Evolutionary conservation across 305 asterid species (phyloP).

Genomic region (Caryopteris hybrid): DNA sequence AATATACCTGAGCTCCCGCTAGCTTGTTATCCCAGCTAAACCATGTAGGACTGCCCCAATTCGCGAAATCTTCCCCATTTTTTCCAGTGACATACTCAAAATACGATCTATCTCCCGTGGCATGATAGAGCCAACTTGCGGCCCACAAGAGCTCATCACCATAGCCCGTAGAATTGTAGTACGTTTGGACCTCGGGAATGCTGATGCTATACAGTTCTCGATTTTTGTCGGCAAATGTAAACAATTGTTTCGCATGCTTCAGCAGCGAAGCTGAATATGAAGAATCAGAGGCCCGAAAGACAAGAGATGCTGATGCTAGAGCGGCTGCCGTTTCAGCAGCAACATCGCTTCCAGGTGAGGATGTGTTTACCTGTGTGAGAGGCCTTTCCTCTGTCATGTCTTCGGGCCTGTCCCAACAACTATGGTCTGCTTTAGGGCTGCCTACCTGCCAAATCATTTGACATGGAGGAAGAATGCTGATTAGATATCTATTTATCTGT

Average conservation of each 20-base stretch:
- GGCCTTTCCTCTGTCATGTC: conserved; percentile 68
- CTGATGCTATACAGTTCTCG: conserved; percentile 57
- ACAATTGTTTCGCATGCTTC: conserved; percentile 73
- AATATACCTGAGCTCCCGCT: conserved; percentile 82
- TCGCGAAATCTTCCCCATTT: conserved; percentile 61
- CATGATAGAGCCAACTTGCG: conserved; percentile 91
- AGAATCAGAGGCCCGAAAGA: conserved; percentile 53
- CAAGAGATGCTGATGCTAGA: conserved; percentile 89
- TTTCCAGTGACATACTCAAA: conserved; percentile 71
- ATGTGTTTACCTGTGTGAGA: conserved; percentile 62
- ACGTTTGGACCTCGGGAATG: conserved; percentile 68
- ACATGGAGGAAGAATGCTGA: too few species aligned
- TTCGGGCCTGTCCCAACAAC: conserved; percentile 93
- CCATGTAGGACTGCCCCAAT: conserved; percentile 90
- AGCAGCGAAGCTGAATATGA: conserved; percentile 66
- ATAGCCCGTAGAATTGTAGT: conserved; percentile 87
- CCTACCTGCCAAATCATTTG: conserved; percentile 59
- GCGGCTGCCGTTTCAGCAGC: conserved; percentile 98
- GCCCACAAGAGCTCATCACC: conserved; percentile 99
- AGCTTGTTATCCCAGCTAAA: conserved; percentile 98
- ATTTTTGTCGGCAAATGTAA: conserved; percentile 70
- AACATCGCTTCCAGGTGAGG: conserved; percentile 79
- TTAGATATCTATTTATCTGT: background rate
- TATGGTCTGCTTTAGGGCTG: conserved; percentile 60
- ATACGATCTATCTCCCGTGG: conserved; percentile 65